These are phyloP conservation scores for Atkinsonella texensis DNA, from an alignment of 2,329 filamentous ascomycete species.

Conservation along the genomic window DNA sequence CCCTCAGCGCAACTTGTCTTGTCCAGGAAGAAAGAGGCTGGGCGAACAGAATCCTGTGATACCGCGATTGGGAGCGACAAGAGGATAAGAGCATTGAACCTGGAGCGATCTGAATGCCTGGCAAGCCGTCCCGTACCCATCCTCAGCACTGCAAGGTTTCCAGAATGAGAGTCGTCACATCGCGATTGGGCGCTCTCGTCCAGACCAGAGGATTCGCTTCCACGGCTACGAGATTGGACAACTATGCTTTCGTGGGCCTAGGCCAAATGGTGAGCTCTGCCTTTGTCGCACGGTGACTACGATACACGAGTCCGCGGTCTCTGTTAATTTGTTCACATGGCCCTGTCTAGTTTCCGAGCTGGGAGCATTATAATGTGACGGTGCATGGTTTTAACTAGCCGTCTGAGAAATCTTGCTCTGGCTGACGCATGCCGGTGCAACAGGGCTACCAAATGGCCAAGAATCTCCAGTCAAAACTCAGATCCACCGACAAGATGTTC, in stretches of 20 bases:
- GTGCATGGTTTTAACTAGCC: no score
- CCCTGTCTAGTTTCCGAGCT: no score
- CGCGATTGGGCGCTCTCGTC: slow-evolving; percentile 17
- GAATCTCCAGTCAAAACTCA: slow-evolving; percentile 46
- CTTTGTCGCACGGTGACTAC: background rate
- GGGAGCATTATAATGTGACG: no score
- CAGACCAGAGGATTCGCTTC: slow-evolving; percentile 39
- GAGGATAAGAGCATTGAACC: no score
- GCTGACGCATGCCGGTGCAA: slow-evolving; percentile 6
- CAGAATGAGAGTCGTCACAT: slow-evolving; percentile 12
- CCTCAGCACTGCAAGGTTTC: background rate
- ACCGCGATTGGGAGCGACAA: no score
- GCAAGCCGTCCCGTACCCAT: background rate
- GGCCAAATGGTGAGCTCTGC: slow-evolving; percentile 44
- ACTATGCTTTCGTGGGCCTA: slow-evolving; percentile 47
- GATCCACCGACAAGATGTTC: slow-evolving; percentile 35
- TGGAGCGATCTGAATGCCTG: no score
- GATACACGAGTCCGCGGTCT: background rate
- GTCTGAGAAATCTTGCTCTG: no score
- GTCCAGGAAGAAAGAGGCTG: no score
- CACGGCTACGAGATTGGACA: slow-evolving; percentile 34
- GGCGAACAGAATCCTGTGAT: no score
- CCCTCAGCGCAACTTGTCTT: no score
- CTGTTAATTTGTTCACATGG: background rate
- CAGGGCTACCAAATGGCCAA: slow-evolving; percentile 52